A percentile compares a stretch with the other conserved stretches of the same genome.
phyloP scores from a whole-genome alignment of 768 basidiomycete genomes.

The Cystobasidium ongulense region DNA sequence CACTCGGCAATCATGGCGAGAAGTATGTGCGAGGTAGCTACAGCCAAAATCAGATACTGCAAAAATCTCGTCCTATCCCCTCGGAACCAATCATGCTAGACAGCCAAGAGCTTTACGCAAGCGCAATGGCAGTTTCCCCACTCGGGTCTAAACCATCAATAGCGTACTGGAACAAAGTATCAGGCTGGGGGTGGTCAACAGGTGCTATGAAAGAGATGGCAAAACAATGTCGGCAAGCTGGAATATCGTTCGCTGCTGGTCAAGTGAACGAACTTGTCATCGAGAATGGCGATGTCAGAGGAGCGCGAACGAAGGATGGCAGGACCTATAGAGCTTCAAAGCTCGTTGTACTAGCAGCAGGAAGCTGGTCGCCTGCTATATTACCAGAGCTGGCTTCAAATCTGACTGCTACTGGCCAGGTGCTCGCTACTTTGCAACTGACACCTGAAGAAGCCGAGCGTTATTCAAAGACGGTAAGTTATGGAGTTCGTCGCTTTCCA shows the following conservation, averaged over 20 bases:
- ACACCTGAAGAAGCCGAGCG: slow-evolving; percentile 26
- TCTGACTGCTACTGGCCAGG: slow-evolving; percentile 64
- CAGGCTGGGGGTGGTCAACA: slow-evolving; percentile 38
- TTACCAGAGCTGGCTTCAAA: slow-evolving; percentile 53
- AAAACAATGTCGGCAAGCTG: slow-evolving; percentile 39
- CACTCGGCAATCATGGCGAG: slow-evolving; percentile 16
- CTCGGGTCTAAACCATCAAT: background rate
- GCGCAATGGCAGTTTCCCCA: background rate
- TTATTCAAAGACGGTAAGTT: slow-evolving; percentile 27
- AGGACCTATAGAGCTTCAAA: slow-evolving; percentile 49
- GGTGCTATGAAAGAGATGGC: slow-evolving; percentile 33
- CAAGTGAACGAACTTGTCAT: slow-evolving; percentile 53
- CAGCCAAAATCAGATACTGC: background rate
- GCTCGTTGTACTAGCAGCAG: slow-evolving; percentile 62
- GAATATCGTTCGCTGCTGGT: slow-evolving; percentile 57
- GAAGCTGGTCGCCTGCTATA: slow-evolving; percentile 75
- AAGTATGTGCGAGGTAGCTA: slow-evolving; percentile 12
- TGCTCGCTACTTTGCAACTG: slow-evolving; percentile 34
- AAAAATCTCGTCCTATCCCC: background rate
- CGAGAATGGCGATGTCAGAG: slow-evolving; percentile 46
- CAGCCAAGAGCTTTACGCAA: background rate
- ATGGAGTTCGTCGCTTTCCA: background rate
- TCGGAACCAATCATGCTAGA: background rate
- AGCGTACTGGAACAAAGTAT: slow-evolving; percentile 30
- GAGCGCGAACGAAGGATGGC: slow-evolving; percentile 60